Evolutionary conservation across 306 rosid genomes (phyloP), one percentile per base, ranked within the genome.

Genomic region (Vigna angularis): DNA sequence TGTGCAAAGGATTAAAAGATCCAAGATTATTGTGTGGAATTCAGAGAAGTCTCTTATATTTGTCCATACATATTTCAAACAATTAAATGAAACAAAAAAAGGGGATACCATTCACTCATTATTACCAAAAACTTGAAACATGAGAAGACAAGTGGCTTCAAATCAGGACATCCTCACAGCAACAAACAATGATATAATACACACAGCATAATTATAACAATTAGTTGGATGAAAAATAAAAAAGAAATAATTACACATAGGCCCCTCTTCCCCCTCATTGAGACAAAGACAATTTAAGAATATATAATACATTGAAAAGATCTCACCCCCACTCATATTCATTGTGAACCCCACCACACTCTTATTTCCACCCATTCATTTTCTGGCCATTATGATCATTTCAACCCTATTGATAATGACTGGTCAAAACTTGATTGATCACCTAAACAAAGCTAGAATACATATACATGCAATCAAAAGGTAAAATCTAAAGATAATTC

Each of bases 221-320:
- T 76, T 81, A 79, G 70, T 81, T 63, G 9, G 2, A 3, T 11
- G 12, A 12, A 45, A 44, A 10, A 11, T 0, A 11, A 10, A 12
- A 44, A 61, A 40, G 2, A 40, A 40, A 28, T 56, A 81, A 71
- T 40, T 30, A 4, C 38, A 34, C 34, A 32, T 6, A 53, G 71
- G 58, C 51, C 80, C 75, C 77, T 81, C 77, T 45, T 9, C 65
- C 83, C 82, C 85, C 84, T 75, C 63, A 58, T 72, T 52, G 83
- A 84, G 87, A 87, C 88, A 81, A 28, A 85, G 86, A 87, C 93
- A 89, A 81, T 58, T 83, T 87, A 81, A 83, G 83, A 83, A 77
- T 84, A 77, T 84, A 82, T 61, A 68, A 79, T 76, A 70, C 56
- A 59, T 73, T 73, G 66, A 81, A 62, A 74, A 77, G 30, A 84